Evolutionary conservation across 2,329 filamentous ascomycete species (phyloP).

Genomic region (Curvularia lunata): DNA sequence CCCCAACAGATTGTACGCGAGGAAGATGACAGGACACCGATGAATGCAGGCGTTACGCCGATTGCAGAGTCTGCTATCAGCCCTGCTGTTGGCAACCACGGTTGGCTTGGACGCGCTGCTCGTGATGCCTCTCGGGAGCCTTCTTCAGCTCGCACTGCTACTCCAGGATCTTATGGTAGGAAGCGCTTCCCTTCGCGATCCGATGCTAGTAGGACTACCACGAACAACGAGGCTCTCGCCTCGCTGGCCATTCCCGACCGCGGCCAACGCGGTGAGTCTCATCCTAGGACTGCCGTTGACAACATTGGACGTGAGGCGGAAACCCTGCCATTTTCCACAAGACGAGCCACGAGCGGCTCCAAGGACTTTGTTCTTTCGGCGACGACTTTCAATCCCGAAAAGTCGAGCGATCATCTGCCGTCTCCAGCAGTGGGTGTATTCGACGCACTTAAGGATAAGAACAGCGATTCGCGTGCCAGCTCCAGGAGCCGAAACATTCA

Average conservation of each 20-base stretch:
- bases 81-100: conserved; percentile 61
- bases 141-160: conserved; percentile 58
- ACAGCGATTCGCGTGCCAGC: conserved; percentile 68
- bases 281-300: conserved; percentile 45
- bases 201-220: conserved; percentile 40
- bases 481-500: conserved; percentile 81
- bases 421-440: conserved; percentile 72
- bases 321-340: conserved; percentile 46
- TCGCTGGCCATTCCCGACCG: conserved; percentile 46
- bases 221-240: conserved; percentile 43
- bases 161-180: conserved; percentile 70
- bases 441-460: conserved; percentile 66
- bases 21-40: conserved; percentile 71
- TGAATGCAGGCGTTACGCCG: conserved; percentile 81
- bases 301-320: conserved; percentile 53
- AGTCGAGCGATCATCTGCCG: conserved; percentile 57
- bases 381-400: conserved; percentile 42
- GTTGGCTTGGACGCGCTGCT: conserved; percentile 48
- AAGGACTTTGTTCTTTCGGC: conserved; percentile 56
- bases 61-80: conserved; percentile 74
- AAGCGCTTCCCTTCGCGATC: conserved; percentile 64
- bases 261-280: conserved; percentile 38
- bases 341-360: conserved; percentile 60
- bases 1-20: conserved; percentile 71
- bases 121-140: conserved; percentile 50